Evolutionary conservation across 1,284 basidiomycete genomes (phyloP).

Genomic region (Flammula alnicola): DNA sequence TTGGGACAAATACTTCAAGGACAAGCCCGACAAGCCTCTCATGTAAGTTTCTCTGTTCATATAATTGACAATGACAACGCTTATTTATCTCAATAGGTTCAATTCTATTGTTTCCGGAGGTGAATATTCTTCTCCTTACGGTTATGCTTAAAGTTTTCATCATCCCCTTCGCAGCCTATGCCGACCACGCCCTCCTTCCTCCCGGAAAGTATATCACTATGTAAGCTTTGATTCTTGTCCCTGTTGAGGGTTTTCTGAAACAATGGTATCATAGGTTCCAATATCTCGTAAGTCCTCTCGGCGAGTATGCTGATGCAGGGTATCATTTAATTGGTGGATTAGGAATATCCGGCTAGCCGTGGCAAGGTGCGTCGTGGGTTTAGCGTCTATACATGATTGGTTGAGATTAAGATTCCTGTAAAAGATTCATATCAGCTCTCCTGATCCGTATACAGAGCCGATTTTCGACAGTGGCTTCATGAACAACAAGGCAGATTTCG

Average conservation of each 20-base stretch:
- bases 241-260: not conserved
- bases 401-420: not conserved
- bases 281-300: slow-evolving; percentile 51
- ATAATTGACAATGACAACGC: not conserved
- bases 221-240: slow-evolving; percentile 34
- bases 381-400: not conserved
- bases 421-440: slow-evolving; percentile 65
- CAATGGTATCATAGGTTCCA: slow-evolving; percentile 53
- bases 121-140: slow-evolving; percentile 19
- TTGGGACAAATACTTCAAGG: slow-evolving; percentile 73
- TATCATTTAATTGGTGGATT: not conserved
- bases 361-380: slow-evolving; percentile 48
- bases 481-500: slow-evolving; percentile 77
- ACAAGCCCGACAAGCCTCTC: slow-evolving; percentile 78
- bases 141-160: slow-evolving; percentile 1
- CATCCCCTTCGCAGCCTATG: slow-evolving; percentile 68
- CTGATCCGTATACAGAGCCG: slow-evolving; percentile 66
- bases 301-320: not conserved
- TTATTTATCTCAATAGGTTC: slow-evolving; percentile 44
- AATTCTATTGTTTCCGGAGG: slow-evolving; percentile 67
- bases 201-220: slow-evolving; percentile 76
- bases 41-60: slow-evolving; percentile 43
- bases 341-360: slow-evolving; percentile 70
- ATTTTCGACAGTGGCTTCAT: slow-evolving; percentile 75
- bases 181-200: slow-evolving; percentile 69